Evolutionary conservation across 768 basidiomycete genomes (phyloP).

Genomic region (Hericium erinaceus): DNA sequence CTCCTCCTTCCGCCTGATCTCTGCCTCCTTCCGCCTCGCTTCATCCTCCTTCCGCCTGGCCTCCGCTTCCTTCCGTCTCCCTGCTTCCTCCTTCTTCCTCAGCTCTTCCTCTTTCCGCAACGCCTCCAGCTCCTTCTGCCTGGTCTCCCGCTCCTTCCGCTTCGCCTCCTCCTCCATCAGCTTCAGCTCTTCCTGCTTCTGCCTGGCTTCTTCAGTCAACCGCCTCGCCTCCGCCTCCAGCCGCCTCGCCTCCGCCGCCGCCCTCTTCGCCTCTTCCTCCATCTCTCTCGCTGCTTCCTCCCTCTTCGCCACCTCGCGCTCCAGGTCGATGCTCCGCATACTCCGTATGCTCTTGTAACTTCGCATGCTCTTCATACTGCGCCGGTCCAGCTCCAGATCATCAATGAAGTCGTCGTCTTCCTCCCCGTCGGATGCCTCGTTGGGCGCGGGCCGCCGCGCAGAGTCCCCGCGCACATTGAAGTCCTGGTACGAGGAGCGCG

Average conservation of each 20-base stretch:
- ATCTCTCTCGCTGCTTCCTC: conserved; percentile 11
- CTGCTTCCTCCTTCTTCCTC: conserved; percentile 8
- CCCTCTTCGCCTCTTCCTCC: conserved; percentile 8
- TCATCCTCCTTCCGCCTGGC: conserved; percentile 17
- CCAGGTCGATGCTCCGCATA: conserved; percentile 10
- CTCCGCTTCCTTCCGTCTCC: conserved; percentile 13
- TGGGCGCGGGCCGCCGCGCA: conserved; percentile 1
- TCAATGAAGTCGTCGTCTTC: conserved; percentile 10
- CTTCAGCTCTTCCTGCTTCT: conserved; percentile 16
- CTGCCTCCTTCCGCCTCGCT: conserved; percentile 21
- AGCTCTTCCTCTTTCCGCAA: conserved; percentile 15
- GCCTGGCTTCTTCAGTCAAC: conserved; percentile 11
- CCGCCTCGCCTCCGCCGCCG: conserved; percentile 22
- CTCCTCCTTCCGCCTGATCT: conserved; percentile 10
- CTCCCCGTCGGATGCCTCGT: conserved; percentile 6
- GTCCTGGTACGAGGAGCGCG: conserved; percentile 10
- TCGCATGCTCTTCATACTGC: conserved; percentile 6
- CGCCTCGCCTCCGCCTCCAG: conserved; percentile 24
- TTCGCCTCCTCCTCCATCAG: conserved; percentile 16
- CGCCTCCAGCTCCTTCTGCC: conserved; percentile 16
- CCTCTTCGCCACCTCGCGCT: conserved; percentile 12
- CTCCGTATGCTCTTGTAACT: conserved; percentile 9
- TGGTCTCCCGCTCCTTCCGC: conserved; percentile 14
- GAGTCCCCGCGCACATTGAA: conserved; percentile 7
- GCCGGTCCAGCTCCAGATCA: conserved; percentile 5